Base-by-base conservation (phyloP, 352 stramenopile genomes). In the Pythium brassicae region DNA sequence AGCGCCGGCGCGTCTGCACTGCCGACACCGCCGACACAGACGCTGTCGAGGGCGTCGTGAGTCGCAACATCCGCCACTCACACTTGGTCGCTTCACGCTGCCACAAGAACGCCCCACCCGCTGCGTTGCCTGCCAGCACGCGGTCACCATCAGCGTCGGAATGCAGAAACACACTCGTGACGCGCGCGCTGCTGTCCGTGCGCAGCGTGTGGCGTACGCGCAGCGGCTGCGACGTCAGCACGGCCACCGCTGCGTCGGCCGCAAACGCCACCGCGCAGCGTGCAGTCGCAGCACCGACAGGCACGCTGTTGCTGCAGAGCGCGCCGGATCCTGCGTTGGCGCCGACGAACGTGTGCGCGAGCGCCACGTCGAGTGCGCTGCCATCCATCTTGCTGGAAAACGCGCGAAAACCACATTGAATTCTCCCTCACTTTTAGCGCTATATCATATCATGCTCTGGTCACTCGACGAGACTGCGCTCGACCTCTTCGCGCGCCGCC, bases 401-500 rank as follows among this genome's bases (percentile, higher is more conserved):
- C 22, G 39, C 11, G 20, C 9, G 17, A 22, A n/a, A 44, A 19
- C 4, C 17, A 44, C 20, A 44, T 22, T 22, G 39, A 37, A 37
- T 11, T 3, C 5, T 37, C 32, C 32, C 32, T 37, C 22, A 45
- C 50, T 45, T 46, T 35, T 25, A 14, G 17, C 10, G 23, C 29
- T 40, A 23, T 20, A 37, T 37, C 25, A 25, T 12, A 35, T 20
- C 19, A 63, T 63, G 57, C 50, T 63, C 22, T 75, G 67, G 67
- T 55, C 74, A 37, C 65, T 79, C 17, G 75, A 87, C 61, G 79
- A 87, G 67, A 90, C 78, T 15, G 81, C 78, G 59, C 72, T 91
- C 43, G 81, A 91, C 60, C 62, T 91, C 57, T 85, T 91, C 58
- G 81, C 76, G 50, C 74, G 81, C 25, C 74, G 67, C 11, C 72